Evolutionary conservation across 1,139 yeast species (phyloP), one percentile per base, ranked within the genome.

Genomic region (Saccharomyces hybrid): DNA sequence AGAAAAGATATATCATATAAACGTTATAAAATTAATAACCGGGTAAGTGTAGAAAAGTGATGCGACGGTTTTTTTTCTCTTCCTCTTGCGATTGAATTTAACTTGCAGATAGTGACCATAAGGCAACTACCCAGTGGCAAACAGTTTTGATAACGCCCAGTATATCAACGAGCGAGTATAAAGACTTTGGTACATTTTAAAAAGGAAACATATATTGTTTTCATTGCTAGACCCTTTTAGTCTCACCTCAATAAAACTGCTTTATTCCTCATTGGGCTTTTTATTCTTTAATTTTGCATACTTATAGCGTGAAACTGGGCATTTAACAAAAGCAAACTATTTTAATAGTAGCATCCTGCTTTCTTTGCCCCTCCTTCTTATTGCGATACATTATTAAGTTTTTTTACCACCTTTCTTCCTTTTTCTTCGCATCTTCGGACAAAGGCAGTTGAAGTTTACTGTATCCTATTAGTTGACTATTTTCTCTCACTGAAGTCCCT

Each of bases 321-420:
- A 16, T 48, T 27, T 26, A 32, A 42, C 57, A 55, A 42, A 50
- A 60, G 50, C 62, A 57, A 53, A 47, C 48, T 62, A 57, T 52
- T 46, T 62, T 38, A 16, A 11, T 38, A 38, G 44, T 38, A 38
- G 25, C 44, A 6, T 23, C 11, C 20, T 38, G 25, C n/a, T 20
- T 38, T 14, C n/a, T 16, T 20, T 16, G 44, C 25, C 14, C 41
- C 28, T 23, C 28, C 28, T 34, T 20, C 25, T 38, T 20, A 16
- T 16, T 9, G 44, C 6, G 13, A 20, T 9, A 14, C 11, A 14
- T 38, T 20, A 20, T 38, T 16, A 5, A 20, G n/a, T 20, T 20
- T 38, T 13, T 20, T 38, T 4, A 30, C 32, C 6, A 30, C 20
- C 26, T 11, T 23, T 23, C 44, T 5, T 13, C 25, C 25, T 20